Base-by-base conservation (phyloP, 768 basidiomycete genomes). In the Chalciporus sphaerocephalus region DNA sequence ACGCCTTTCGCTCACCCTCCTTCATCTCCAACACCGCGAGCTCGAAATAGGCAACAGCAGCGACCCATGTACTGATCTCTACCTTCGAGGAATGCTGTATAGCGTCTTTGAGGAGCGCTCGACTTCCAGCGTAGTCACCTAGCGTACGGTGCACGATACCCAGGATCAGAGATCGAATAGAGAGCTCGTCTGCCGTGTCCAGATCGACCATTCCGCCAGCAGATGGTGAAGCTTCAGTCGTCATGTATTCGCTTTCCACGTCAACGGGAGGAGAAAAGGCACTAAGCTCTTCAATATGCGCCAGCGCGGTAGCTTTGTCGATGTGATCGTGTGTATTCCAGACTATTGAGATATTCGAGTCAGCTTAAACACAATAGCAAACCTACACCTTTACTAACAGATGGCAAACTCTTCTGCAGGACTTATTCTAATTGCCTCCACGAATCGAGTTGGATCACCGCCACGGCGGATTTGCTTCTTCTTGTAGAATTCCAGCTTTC, bases 281-380 rank as follows among this genome's bases (percentile, higher is more conserved):
- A 12, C 69, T 55, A 49, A 83, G 72, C 23, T 78, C 75, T n/a
- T 65, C 53, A 43, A 90, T 79, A 48, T 87, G 85, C 0, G 72
- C 74, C 49, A 74, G 58, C 0, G 85, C 84, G 11, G 79, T 72
- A 2, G 63, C 62, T 15, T 70, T 65, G 6, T 72, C 68, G 35
- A 87, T 74, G 4, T 85, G 78, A n/a, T 75, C 61, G 57, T 88
- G 83, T 1, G 74, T 82, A 56, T 90, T 91, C 87, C 88, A 90
- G 65, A 90, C 86, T 87, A 44, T n/a, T 37, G 2, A 45, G 13
- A 30, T 10, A 40, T 17, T 6, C 27, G 48, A 10, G 42, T 53
- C 21, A 59, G 52, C 40, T 0, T 23, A 18, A 18, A 24, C 23
- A 24, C 10, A 17, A 27, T 2, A 7, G 11, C 16, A 32, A n/a